These are phyloP conservation scores for Talaromyces sp. DNA, from an alignment of 2,329 filamentous ascomycete genomes.

Conservation along the genomic window DNA sequence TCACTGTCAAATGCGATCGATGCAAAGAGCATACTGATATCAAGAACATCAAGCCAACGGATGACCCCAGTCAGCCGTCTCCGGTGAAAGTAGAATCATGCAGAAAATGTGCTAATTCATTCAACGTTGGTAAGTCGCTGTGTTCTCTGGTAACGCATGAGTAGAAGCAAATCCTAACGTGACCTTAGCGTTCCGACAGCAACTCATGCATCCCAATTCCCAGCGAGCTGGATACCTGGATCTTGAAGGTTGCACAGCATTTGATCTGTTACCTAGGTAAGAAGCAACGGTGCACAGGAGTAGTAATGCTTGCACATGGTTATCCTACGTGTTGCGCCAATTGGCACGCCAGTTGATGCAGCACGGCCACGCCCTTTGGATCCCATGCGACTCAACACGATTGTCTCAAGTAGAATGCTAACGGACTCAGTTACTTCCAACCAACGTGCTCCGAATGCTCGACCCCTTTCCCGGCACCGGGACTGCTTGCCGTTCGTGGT, in stretches of 20 bases:
- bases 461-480: slow-evolving; percentile 57
- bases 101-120: slow-evolving; percentile 52
- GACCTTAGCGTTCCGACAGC: slow-evolving; percentile 55
- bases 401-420: not conserved
- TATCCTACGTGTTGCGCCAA: not conserved
- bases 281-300: slow-evolving; percentile 18
- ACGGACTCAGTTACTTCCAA: slow-evolving; percentile 62
- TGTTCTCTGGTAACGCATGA: not conserved
- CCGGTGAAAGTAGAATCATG: slow-evolving; percentile 48
- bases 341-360: slow-evolving; percentile 4
- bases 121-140: slow-evolving; percentile 42
- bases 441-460: slow-evolving; percentile 77
- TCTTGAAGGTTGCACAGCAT: slow-evolving; percentile 66
- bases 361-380: not conserved
- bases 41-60: slow-evolving; percentile 58
- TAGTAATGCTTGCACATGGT: not conserved
- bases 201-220: slow-evolving; percentile 69
- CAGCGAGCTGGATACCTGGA: slow-evolving; percentile 76
- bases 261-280: slow-evolving; percentile 70
- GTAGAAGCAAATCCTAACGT: not conserved
- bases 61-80: slow-evolving; percentile 37
- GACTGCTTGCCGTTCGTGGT: slow-evolving; percentile 68
- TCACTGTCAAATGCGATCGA: slow-evolving; percentile 72
- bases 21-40: slow-evolving; percentile 73
- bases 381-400: not conserved